A percentile compares a stretch with the other conserved stretches of the same genome.
phyloP scores from a whole-genome alignment of 2,329 filamentous ascomycete species.

The Fusarium sp. region DNA sequence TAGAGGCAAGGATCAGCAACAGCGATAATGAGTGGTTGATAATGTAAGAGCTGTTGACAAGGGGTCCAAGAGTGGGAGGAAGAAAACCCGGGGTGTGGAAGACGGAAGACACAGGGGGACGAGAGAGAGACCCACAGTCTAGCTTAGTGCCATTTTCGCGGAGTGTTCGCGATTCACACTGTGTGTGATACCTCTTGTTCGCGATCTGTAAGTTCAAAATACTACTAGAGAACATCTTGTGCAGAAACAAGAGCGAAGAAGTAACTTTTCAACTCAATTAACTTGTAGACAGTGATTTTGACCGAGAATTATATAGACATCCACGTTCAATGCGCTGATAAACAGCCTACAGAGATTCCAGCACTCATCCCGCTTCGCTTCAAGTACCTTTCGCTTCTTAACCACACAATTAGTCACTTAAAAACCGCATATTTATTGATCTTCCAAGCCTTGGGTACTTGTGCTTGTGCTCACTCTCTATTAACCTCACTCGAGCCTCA shows the following conservation, averaged over 20 bases:
- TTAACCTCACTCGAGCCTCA: neutral
- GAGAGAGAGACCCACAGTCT: slow-evolving; percentile 1
- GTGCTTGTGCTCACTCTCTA: neutral
- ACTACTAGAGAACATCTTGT: neutral
- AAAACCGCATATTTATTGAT: neutral
- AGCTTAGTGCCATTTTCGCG: neutral
- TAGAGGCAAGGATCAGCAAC: neutral
- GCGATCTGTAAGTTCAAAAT: neutral
- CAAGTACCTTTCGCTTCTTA: neutral
- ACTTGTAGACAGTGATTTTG: neutral
- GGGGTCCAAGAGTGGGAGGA: slow-evolving; percentile 18
- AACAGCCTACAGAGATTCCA: neutral
- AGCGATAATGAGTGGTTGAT: slow-evolving; percentile 14
- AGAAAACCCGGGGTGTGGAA: neutral
- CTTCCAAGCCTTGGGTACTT: neutral
- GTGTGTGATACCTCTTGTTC: neutral
- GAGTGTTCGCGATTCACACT: neutral
- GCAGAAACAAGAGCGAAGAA: no score
- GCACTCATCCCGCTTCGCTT: neutral
- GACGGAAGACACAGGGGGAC: no score
- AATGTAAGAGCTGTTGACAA: neutral
- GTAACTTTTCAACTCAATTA: no score
- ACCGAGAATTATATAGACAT: neutral
- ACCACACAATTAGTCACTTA: neutral
- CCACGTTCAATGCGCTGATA: neutral